Evolutionary conservation across 805 yeast species (phyloP).

Genomic region (Barnettozyma vustinii): DNA sequence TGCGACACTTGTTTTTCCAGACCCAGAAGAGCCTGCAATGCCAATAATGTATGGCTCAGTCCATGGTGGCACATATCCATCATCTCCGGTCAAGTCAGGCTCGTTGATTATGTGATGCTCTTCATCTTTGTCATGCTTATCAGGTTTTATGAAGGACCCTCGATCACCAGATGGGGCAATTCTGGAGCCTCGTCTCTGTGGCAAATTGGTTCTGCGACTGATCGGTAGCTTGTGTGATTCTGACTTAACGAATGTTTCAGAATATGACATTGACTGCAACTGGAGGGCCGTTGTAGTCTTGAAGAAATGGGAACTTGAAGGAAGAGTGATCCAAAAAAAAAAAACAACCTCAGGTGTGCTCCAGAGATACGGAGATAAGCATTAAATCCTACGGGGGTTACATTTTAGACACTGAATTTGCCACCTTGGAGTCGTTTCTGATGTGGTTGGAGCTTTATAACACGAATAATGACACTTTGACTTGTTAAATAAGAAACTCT

Average conservation of each 20-base stretch:
- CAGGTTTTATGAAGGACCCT: conserved; percentile 13
- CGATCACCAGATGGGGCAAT: conserved; percentile 12
- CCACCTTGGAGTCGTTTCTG: background rate
- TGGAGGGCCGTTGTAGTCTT: background rate
- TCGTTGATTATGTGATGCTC: background rate
- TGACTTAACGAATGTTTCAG: background rate
- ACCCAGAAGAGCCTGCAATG: conserved; percentile 82
- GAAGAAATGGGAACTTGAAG: no score
- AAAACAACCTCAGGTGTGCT: no score
- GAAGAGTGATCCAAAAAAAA: no score
- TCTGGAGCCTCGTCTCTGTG: conserved; percentile 11
- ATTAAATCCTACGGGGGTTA: background rate
- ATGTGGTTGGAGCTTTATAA: no score
- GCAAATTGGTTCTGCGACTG: background rate
- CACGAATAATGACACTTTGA: no score
- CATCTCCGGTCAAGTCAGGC: background rate
- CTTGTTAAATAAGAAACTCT: no score
- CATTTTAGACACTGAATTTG: no score
- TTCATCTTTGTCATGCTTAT: background rate
- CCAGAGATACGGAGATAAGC: background rate
- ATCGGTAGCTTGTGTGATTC: background rate
- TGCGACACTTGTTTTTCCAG: conserved; percentile 93
- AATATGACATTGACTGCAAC: background rate
- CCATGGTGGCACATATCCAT: conserved; percentile 75
- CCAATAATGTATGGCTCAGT: conserved; percentile 80